Base-by-base conservation (phyloP, 108 stramenopile genomes). In the Cyclotella cryptica region DNA sequence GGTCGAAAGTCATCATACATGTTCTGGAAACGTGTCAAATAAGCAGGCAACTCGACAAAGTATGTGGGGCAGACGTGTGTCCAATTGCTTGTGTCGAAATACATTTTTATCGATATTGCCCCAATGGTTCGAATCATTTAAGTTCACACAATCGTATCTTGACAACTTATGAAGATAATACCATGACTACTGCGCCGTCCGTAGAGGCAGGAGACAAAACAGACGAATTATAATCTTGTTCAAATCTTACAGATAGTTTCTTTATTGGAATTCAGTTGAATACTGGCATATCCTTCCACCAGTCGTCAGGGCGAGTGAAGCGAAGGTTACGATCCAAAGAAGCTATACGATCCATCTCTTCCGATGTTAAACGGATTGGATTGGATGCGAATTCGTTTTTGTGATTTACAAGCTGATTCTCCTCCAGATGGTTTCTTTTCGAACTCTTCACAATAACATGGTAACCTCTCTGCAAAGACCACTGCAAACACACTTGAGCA, bases 271-370 rank as follows among this genome's bases (percentile, higher is more conserved):
- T 28, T 68, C 55, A 92, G 71, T 92, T 81, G 75, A 92, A 92
- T 10, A 93, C 88, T 17, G 89, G 87, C 88, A 89, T 76, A 1
- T 77, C 63, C 39, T 71, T 81, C 89, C 92, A 93, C 92, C 90
- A 91, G 58, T 91, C 92, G 68, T 89, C 90, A 19, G 92, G 92
- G 49, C 92, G 86, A 69, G 90, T 90, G 42, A 81, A 93, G 14
- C 92, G 87, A 77, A 86, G 87, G 17, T 84, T 80, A 9, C 88
- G 88, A 42, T 89, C 85, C 68, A 93, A 74, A 3, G 63, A 28
- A 22, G 81, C 84, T 62, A 93, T 91, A 19, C 76, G 67, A 5
- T 62, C 58, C 82, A 93, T 88, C 39, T 93, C 92, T 24, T 85
- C 77, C 30, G 19, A 44, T 17, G 63, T 49, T 14, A 79, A 24